phyloP scores from a whole-genome alignment of 2,329 filamentous ascomycete species.

The Incumbomyces delicatus region DNA sequence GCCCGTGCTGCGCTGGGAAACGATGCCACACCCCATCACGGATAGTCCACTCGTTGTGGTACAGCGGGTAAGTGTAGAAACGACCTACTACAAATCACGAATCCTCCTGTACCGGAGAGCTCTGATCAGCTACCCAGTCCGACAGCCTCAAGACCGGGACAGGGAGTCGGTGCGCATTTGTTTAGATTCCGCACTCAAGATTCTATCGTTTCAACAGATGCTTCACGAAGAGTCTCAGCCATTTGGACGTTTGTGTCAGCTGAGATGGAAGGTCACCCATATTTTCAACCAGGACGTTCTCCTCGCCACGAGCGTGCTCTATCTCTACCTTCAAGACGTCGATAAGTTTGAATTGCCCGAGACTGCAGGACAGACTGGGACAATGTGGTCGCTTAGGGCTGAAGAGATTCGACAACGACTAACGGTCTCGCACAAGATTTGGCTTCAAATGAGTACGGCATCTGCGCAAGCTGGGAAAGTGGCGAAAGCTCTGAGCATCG shows the following conservation, averaged over 20 bases:
- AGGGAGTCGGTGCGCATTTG: constrained; percentile 20
- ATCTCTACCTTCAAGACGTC: constrained; percentile 23
- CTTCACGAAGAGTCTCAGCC: constrained; percentile 24
- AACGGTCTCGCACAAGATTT: constrained; percentile 23
- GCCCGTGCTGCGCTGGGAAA: constrained; percentile 20
- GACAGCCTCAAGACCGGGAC: constrained; percentile 20
- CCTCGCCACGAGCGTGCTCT: constrained; percentile 23
- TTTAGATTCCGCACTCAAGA: constrained; percentile 22
- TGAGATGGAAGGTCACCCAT: constrained; percentile 22
- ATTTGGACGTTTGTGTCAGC: constrained; percentile 22
- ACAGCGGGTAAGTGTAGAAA: constrained; percentile 22
- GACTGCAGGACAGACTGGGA: constrained; percentile 19
- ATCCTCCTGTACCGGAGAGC: constrained; percentile 22
- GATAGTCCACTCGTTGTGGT: constrained; percentile 22
- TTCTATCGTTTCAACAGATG: constrained; percentile 23
- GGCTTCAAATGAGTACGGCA: constrained; percentile 22
- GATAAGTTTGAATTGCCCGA: constrained; percentile 20
- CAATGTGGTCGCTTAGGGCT: constrained; percentile 18
- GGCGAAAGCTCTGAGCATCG: constrained; percentile 24
- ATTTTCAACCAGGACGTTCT: constrained; percentile 24
- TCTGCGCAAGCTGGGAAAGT: constrained; percentile 23
- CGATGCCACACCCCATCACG: constrained; percentile 23
- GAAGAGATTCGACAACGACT: constrained; percentile 22
- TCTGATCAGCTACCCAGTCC: constrained; percentile 19
- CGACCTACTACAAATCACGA: constrained; percentile 22